Percentiles rank a stretch among this genome's conserved stretches.
Conservation (phyloP, 2,329 filamentous ascomycete species). For the Apiospora arundinis region DNA sequence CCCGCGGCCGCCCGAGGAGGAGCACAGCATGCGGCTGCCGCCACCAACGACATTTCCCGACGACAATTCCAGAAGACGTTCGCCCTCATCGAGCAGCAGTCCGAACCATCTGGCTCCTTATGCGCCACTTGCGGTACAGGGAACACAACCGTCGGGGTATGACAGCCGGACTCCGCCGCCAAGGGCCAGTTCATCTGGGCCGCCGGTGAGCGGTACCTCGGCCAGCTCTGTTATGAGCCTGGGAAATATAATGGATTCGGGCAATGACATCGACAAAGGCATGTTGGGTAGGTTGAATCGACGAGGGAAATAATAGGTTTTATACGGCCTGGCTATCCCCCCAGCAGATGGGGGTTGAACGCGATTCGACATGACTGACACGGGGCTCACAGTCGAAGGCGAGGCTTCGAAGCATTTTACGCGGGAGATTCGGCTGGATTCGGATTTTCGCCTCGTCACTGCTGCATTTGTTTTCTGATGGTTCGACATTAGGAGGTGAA, state of each 20-base stretch:
- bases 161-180: constrained; percentile 47
- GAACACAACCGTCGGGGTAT: constrained; percentile 35
- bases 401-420: not conserved
- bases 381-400: not conserved
- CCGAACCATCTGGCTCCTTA: constrained; percentile 50
- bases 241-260: constrained; percentile 54
- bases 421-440: constrained; percentile 19
- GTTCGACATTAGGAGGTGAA: constrained; percentile 20
- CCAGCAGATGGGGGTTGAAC: not conserved
- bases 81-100: constrained; percentile 59
- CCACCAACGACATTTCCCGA: constrained; percentile 52
- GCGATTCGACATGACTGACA: not conserved
- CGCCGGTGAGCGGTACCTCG: constrained; percentile 40
- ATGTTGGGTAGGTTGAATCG: constrained; percentile 61
- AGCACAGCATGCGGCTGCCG: constrained; percentile 50
- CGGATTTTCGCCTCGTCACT: constrained; percentile 16
- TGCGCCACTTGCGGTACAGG: constrained; percentile 40
- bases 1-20: constrained; percentile 42
- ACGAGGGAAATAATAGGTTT: constrained; percentile 28
- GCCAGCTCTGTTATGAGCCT: constrained; percentile 60
- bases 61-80: constrained; percentile 57
- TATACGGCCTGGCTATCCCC: not conserved
- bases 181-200: constrained; percentile 47
- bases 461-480: constrained; percentile 2
- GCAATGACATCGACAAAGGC: constrained; percentile 58